phyloP scores from a whole-genome alignment of 805 yeast genomes.

The Pichia exigua region DNA sequence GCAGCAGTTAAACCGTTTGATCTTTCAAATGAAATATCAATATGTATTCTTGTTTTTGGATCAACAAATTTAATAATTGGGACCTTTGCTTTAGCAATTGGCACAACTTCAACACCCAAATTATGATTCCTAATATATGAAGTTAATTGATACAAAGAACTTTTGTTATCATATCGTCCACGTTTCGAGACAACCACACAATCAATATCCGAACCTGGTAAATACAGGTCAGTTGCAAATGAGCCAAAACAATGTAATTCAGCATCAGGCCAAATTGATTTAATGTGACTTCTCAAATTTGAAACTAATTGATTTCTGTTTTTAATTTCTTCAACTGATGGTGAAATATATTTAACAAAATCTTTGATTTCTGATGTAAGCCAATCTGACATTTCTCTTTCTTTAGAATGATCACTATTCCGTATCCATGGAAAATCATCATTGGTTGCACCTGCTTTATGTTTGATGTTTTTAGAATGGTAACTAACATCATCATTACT shows the following conservation, averaged over 20 bases:
- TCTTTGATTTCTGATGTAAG: slow-evolving; percentile 78
- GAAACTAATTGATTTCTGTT: slow-evolving; percentile 59
- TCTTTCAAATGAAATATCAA: slow-evolving; percentile 87
- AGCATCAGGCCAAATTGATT: slow-evolving; percentile 66
- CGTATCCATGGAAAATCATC: slow-evolving; percentile 65
- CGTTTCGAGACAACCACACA: slow-evolving; percentile 69
- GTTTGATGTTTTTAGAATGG: slow-evolving; percentile 21
- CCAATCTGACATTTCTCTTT: slow-evolving; percentile 79
- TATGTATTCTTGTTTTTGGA: slow-evolving; percentile 56
- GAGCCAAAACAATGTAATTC: slow-evolving; percentile 88
- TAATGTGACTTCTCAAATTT: slow-evolving; percentile 45
- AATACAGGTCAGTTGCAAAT: slow-evolving; percentile 82
- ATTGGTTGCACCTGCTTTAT: slow-evolving; percentile 24
- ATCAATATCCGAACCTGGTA: slow-evolving; percentile 95
- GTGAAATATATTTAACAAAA: slow-evolving; percentile 79
- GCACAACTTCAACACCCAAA: slow-evolving; percentile 69
- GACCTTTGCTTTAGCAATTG: slow-evolving; percentile 83
- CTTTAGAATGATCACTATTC: slow-evolving; percentile 68
- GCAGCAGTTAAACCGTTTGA: slow-evolving; percentile 81
- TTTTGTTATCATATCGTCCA: slow-evolving; percentile 53
- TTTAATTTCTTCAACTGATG: slow-evolving; percentile 64
- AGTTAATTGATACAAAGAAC: slow-evolving; percentile 64
- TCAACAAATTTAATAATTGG: slow-evolving; percentile 92
- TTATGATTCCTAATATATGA: slow-evolving; percentile 53
- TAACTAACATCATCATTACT: slow-evolving; percentile 36